Evolutionary conservation across 108 stramenopile genomes (phyloP).

Genomic region (Nitzschia sp.): DNA sequence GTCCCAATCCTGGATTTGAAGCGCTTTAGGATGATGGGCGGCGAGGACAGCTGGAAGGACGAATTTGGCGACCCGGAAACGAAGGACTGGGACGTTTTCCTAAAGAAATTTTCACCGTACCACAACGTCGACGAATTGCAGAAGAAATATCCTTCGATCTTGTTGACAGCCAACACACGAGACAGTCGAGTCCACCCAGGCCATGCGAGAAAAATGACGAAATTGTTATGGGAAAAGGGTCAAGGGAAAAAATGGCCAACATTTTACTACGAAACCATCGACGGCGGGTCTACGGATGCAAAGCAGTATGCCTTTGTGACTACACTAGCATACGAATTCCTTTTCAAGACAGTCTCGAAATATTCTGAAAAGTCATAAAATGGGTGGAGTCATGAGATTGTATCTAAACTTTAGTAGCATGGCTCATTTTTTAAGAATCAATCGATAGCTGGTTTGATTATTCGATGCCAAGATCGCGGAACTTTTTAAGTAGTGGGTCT

Average conservation of each 20-base stretch:
- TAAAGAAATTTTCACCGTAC: conserved; percentile 78
- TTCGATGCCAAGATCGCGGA: conserved; percentile 76
- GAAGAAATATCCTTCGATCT: conserved; percentile 60
- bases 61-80: conserved; percentile 94
- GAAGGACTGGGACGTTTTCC: conserved; percentile 78
- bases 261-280: conserved; percentile 85
- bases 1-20: conserved; percentile 92
- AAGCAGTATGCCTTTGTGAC: conserved; percentile 76
- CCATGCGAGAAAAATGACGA: conserved; percentile 88
- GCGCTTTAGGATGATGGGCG: conserved; percentile 57
- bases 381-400: background rate
- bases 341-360: conserved; percentile 51
- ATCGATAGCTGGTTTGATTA: too few relatives aligned
- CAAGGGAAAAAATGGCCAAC: conserved; percentile 74
- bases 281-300: conserved; percentile 75
- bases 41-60: conserved; percentile 85
- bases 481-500: conserved; percentile 80
- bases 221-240: conserved; percentile 59
- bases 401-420: background rate
- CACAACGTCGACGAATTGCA: conserved; percentile 69
- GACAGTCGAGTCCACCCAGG: conserved; percentile 89
- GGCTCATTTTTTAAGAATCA: too few relatives aligned
- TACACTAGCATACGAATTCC: conserved; percentile 69
- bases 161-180: conserved; percentile 74
- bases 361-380: conserved; percentile 8